Evolutionary conservation across 306 rosid species (phyloP).

Genomic region (Quercus suber): DNA sequence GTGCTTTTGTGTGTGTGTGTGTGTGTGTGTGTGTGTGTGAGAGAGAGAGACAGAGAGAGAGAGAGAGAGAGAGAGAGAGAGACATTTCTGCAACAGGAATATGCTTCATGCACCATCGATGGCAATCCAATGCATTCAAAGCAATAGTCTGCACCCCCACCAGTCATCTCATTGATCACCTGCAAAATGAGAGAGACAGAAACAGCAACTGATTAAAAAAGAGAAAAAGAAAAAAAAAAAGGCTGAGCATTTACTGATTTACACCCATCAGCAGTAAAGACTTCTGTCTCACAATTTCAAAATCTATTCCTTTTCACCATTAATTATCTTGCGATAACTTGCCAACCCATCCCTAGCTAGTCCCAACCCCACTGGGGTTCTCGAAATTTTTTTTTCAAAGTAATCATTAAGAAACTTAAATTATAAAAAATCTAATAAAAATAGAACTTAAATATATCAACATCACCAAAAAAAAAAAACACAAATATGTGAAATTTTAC

Average conservation of each 20-base stretch:
- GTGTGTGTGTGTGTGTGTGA: neutral
- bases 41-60: neutral
- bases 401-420: too few species aligned
- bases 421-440: too few species aligned
- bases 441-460: too few species aligned
- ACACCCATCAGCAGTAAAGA: too few species aligned
- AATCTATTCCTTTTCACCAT: neutral
- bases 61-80: neutral
- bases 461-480: too few species aligned
- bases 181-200: conserved; percentile 18
- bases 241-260: too few species aligned
- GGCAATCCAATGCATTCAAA: conserved; percentile 80
- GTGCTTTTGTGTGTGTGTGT: neutral
- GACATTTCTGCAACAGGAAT: conserved; percentile 71
- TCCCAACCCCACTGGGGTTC: too few species aligned
- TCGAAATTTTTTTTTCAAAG: too few species aligned
- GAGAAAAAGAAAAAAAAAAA: neutral
- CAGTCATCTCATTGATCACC: conserved; percentile 64
- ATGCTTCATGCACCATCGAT: conserved; percentile 73
- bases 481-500: too few species aligned
- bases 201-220: neutral
- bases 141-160: conserved; percentile 81
- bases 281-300: too few species aligned
- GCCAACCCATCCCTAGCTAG: neutral
- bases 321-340: too few species aligned